Evolutionary conservation across 2,329 filamentous ascomycete genomes (phyloP), one percentile per base, ranked within the genome.

Genomic region (Pestalotiopsis sp.): DNA sequence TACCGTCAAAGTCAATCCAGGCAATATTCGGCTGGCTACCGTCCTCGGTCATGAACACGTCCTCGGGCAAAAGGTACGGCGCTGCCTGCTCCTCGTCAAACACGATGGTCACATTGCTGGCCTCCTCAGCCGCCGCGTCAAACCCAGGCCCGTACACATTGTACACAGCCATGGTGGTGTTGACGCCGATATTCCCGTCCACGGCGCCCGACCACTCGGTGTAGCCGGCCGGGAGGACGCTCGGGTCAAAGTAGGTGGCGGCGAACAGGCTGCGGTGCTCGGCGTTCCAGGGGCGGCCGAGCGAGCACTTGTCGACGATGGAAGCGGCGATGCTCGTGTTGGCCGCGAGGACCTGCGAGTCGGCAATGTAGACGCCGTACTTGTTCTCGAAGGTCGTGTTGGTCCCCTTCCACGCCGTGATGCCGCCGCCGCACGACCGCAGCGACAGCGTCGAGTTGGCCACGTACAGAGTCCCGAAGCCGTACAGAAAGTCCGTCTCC

Each of bases 401-500:
- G 0, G 86, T 78, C 3, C 81, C 88, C 73, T 92, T 92, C 90
- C 89, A 92, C 0, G 90, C 89, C 0, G 88, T 90, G 66, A 92
- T 88, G 14, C 89, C 90, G n/a, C 90, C 90, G 4, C 88, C 88
- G 71, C 89, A 92, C 71, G 78, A 81, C 10, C 90, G 85, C 11
- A 92, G 81, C 0, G 81, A 79, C 1, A 92, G 77, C 0, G 80
- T 79, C 1, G 85, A 87, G 3, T 82, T 80, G 66, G 87, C 82
- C 57, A 91, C 81, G 82, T 86, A 92, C 3, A 86, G 82, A 0
- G 89, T 91, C 39, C 89, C 89, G 73, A 91, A 91, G 11, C 89
- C 89, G 74, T 91, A 92, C 20, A 92, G 79, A 78, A 92, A 92
- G 72, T 92, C 90, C 0, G 88, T 91, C 73, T 91, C 82, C 0